Conservation (phyloP, 768 basidiomycete genomes). For the Pleurotus tuoliensis region DNA sequence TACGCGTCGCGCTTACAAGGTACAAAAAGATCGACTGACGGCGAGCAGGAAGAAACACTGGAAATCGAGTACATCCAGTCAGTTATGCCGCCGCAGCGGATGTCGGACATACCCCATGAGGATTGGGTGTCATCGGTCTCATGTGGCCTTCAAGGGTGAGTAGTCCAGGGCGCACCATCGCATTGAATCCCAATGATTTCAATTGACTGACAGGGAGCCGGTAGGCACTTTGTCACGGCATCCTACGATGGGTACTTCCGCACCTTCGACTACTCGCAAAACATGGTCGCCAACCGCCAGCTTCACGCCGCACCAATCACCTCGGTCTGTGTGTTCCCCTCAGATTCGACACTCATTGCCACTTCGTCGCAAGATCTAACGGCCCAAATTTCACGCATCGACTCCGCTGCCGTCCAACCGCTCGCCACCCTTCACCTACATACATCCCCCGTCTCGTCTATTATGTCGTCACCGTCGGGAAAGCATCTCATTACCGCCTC, state of each 20-base stretch:
- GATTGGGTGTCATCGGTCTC: slow-evolving; percentile 92
- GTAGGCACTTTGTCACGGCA: slow-evolving; percentile 67
- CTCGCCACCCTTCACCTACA: slow-evolving; percentile 82
- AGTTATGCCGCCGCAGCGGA: slow-evolving; percentile 79
- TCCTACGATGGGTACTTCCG: slow-evolving; percentile 82
- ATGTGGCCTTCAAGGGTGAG: slow-evolving; percentile 53
- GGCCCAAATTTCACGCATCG: slow-evolving; percentile 49
- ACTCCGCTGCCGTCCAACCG: slow-evolving; percentile 15
- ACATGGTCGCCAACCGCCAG: slow-evolving; percentile 41
- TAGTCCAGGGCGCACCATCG: slow-evolving; percentile 1
- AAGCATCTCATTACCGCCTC: slow-evolving; percentile 74
- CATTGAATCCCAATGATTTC: slow-evolving; percentile 1
- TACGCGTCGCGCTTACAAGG: slow-evolving; percentile 24
- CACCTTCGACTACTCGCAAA: slow-evolving; percentile 68
- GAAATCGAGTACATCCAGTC: slow-evolving; percentile 92
- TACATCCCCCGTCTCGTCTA: slow-evolving; percentile 72
- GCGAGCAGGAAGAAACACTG: slow-evolving; percentile 75
- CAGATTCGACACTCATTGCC: slow-evolving; percentile 43
- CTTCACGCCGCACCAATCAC: slow-evolving; percentile 68
- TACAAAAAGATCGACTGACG: neutral
- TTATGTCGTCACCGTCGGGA: slow-evolving; percentile 52
- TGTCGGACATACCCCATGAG: slow-evolving; percentile 78
- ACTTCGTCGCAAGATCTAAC: slow-evolving; percentile 80
- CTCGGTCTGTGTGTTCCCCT: slow-evolving; percentile 54
- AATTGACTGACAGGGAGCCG: slow-evolving; percentile 5